Evolutionary conservation across 1,284 basidiomycete species (phyloP).

Genomic region (Phlebopus sp.): DNA sequence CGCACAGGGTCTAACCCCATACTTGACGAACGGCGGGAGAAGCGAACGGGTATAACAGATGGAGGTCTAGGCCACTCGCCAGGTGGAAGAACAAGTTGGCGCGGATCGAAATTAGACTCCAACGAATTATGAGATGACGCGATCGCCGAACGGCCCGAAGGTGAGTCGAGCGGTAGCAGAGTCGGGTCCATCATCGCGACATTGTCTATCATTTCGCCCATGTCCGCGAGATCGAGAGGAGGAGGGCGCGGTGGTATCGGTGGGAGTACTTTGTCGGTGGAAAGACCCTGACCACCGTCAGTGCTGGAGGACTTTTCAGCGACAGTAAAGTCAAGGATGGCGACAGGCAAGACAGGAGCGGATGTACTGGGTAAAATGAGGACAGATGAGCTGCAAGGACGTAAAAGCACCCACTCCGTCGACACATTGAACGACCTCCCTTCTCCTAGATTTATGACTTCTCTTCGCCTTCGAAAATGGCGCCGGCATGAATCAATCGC

Average conservation of each 20-base stretch:
- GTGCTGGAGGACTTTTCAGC: slow-evolving; percentile 11
- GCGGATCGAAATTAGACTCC: slow-evolving; percentile 25
- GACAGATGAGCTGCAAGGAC: not conserved
- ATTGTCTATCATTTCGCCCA: slow-evolving; percentile 6
- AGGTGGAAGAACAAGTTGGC: slow-evolving; percentile 4
- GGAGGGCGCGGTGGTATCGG: slow-evolving; percentile 3
- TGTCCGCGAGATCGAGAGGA: slow-evolving; percentile 3
- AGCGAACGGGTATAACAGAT: slow-evolving; percentile 12
- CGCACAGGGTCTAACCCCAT: slow-evolving; percentile 1
- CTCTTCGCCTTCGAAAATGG: not conserved
- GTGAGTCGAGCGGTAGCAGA: slow-evolving; percentile 32
- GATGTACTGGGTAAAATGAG: slow-evolving; percentile 18
- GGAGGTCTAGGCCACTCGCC: slow-evolving; percentile 23
- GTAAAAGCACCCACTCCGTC: slow-evolving; percentile 9
- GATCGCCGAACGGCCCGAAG: slow-evolving; percentile 29
- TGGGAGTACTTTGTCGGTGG: slow-evolving; percentile 7
- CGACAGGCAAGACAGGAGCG: slow-evolving; percentile 17
- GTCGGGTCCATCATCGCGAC: slow-evolving; percentile 12
- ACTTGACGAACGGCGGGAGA: slow-evolving; percentile 6
- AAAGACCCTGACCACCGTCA: slow-evolving; percentile 4
- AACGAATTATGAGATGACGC: slow-evolving; percentile 30
- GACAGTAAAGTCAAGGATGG: slow-evolving; percentile 26
- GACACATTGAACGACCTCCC: slow-evolving; percentile 2
- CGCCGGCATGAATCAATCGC: slow-evolving; percentile 3
- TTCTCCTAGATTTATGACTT: not conserved